Conservation (phyloP, 2,329 filamentous ascomycete species). For the Sporothrix phasma region DNA sequence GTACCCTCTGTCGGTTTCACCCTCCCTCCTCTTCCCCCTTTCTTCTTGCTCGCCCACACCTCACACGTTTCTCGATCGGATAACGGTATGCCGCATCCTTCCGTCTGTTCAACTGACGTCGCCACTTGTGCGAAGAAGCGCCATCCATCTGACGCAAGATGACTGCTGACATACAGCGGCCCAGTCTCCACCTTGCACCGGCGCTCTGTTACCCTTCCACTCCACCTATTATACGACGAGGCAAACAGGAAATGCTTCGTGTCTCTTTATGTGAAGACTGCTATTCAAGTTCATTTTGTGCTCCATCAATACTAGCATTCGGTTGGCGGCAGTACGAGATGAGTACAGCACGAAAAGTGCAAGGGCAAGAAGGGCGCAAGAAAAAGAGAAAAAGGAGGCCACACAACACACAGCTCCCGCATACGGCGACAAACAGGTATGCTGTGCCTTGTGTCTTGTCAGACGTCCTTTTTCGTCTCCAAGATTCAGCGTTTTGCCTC, state of each 20-base stretch:
- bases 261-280: too few relatives aligned
- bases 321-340: slow-evolving; percentile 11
- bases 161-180: not conserved
- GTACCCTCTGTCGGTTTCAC: not conserved
- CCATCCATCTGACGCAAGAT: not conserved
- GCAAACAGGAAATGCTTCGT: too few relatives aligned
- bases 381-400: not conserved
- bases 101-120: not conserved
- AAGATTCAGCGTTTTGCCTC: not conserved
- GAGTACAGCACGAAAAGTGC: not conserved
- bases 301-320: not conserved
- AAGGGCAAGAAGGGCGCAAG: too few relatives aligned
- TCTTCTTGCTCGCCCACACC: not conserved
- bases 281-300: too few relatives aligned
- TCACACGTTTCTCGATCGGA: not conserved
- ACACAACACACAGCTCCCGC: not conserved
- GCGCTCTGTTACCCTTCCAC: not conserved
- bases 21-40: not conserved
- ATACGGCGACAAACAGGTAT: not conserved
- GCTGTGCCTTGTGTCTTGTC: not conserved
- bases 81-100: not conserved
- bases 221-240: not conserved
- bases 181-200: not conserved
- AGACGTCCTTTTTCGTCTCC: too few relatives aligned
- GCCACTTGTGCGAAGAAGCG: not conserved